A percentile compares a stretch with the other conserved stretches of the same genome.
phyloP scores from a whole-genome alignment of 2,329 filamentous ascomycete genomes.

The Verticillium dahliae region DNA sequence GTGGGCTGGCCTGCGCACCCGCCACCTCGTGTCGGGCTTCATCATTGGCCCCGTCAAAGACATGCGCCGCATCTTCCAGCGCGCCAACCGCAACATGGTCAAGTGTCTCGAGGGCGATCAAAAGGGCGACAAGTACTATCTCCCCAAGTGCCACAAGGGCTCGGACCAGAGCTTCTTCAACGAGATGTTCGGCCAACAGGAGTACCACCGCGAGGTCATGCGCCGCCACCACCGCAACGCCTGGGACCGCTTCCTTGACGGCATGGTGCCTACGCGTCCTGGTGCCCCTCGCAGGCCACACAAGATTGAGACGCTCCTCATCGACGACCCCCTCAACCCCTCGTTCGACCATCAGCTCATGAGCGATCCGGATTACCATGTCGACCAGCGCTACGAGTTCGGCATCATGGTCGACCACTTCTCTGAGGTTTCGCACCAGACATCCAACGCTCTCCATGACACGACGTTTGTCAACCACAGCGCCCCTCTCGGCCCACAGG shows the following conservation, averaged over 20 bases:
- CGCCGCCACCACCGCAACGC: conserved; percentile 16
- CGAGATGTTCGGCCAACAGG: conserved; percentile 21
- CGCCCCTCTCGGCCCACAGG: conserved; percentile 12
- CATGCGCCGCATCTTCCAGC: conserved; percentile 15
- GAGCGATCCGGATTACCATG: conserved; percentile 11
- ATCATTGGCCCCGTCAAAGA: conserved; percentile 17
- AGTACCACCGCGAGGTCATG: conserved; percentile 21
- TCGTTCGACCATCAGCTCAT: conserved; percentile 15
- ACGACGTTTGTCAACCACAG: conserved; percentile 16
- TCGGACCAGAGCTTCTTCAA: conserved; percentile 22
- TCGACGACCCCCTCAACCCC: conserved; percentile 17
- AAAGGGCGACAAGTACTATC: neutral
- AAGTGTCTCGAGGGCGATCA: conserved; percentile 12
- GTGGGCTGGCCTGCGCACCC: conserved; percentile 14
- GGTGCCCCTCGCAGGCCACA: conserved; percentile 14
- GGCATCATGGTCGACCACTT: conserved; percentile 21
- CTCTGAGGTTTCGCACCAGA: conserved; percentile 18
- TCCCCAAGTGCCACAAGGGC: conserved; percentile 13
- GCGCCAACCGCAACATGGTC: conserved; percentile 15
- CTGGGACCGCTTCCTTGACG: conserved; percentile 14
- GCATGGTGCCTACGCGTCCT: conserved; percentile 11
- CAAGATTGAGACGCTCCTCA: conserved; percentile 6
- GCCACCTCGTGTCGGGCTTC: conserved; percentile 19
- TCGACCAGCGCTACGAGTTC: conserved; percentile 15
- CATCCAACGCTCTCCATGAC: conserved; percentile 15